Conservation (phyloP, 805 yeast genomes). For the Candida parachauliodes region DNA sequence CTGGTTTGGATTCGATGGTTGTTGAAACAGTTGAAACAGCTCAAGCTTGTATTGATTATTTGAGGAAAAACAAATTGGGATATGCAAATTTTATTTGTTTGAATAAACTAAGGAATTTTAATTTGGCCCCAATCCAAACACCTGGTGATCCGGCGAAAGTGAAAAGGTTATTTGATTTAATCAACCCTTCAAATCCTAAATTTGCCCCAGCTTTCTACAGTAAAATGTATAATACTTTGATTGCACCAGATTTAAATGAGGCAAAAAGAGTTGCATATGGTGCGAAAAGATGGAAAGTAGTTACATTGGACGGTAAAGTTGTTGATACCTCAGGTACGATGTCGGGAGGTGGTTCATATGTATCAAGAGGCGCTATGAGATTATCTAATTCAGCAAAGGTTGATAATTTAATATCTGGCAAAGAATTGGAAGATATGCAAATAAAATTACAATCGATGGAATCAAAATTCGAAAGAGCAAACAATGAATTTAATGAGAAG, state of each 20-base stretch:
- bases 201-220: conserved; percentile 88
- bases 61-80: conserved; percentile 80
- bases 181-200: conserved; percentile 59
- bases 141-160: conserved; percentile 63
- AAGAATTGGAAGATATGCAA: conserved; percentile 52
- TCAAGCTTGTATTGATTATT: conserved; percentile 66
- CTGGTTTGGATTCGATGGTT: conserved; percentile 86
- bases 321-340: conserved; percentile 93
- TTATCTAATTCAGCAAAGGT: conserved; percentile 27
- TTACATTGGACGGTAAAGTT: conserved; percentile 86
- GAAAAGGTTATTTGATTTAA: conserved; percentile 81
- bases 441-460: conserved; percentile 53
- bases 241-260: conserved; percentile 69
- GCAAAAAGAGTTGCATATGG: conserved; percentile 91
- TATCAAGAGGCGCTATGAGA: conserved; percentile 75
- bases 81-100: conserved; percentile 84
- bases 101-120: conserved; percentile 64
- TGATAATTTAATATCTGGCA: conserved; percentile 45
- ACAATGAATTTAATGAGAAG: conserved; percentile 55
- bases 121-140: conserved; percentile 55
- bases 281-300: conserved; percentile 75
- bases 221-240: conserved; percentile 82
- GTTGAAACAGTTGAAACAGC: conserved; percentile 72
- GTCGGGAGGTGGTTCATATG: conserved; percentile 89
- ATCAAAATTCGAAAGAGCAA: conserved; percentile 45